Evolutionary conservation across 495 filamentous ascomycete species (phyloP).

Genomic region (Daldinia grandis): DNA sequence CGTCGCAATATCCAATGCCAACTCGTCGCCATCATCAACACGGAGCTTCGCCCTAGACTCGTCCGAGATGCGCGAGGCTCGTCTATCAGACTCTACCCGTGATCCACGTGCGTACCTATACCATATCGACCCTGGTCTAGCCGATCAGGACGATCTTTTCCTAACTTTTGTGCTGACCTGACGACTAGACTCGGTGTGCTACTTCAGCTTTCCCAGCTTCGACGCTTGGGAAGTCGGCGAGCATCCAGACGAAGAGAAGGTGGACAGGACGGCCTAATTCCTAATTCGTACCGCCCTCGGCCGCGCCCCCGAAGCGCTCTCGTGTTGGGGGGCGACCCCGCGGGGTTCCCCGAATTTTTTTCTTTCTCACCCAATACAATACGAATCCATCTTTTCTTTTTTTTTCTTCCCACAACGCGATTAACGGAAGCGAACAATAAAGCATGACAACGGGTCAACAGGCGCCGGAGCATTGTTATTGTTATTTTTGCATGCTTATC

Average conservation of each 20-base stretch:
- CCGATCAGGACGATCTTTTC: slow-evolving; percentile 2
- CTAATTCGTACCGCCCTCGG: slow-evolving; percentile 3
- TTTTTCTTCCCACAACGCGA: slow-evolving; percentile 2
- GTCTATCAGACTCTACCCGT: slow-evolving; percentile 44
- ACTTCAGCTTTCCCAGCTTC: slow-evolving; percentile 67
- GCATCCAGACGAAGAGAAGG: slow-evolving; percentile 50
- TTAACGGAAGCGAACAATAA: slow-evolving; percentile 27
- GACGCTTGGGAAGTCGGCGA: slow-evolving; percentile 56
- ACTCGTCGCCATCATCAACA: slow-evolving; percentile 49
- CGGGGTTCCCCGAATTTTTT: slow-evolving; percentile 28
- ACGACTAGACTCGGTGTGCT: slow-evolving; percentile 51
- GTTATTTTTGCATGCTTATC: background rate
- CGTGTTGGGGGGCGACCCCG: slow-evolving; percentile 1
- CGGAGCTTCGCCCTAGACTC: slow-evolving; percentile 50
- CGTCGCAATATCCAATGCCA: slow-evolving; percentile 58
- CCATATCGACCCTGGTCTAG: background rate
- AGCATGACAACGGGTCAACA: slow-evolving; percentile 40
- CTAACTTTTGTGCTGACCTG: slow-evolving; percentile 21
- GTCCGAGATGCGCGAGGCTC: slow-evolving; percentile 41
- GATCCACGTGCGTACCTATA: slow-evolving; percentile 35
- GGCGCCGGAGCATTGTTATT: slow-evolving; percentile 31
- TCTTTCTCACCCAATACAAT: background rate
- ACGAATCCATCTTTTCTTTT: slow-evolving; percentile 21
- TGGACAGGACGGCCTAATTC: slow-evolving; percentile 27
- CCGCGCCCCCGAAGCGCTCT: slow-evolving; percentile 2